Evolutionary conservation across 148 eudicot genomes (phyloP), one percentile per base, ranked within the genome.

Genomic region (Camellia sinensis): DNA sequence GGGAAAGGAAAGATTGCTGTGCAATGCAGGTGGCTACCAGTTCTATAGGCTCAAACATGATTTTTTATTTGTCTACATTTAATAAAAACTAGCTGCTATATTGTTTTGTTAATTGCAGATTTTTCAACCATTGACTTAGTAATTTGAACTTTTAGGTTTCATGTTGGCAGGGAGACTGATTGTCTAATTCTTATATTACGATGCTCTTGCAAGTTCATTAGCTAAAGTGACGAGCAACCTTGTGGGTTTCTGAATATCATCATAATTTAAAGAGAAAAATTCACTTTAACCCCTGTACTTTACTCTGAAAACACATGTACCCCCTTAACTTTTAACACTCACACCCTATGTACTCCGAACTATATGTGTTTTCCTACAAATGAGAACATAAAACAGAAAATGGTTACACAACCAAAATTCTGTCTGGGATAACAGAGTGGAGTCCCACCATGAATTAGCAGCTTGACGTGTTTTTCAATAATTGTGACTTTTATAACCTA

Each of bases 1-100:
- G 99, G 99, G 45, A 96, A 96, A 83, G 99, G 99, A 83, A 96
- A 96, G 86, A 96, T 94, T 89, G 95, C 99, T 84, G 99, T 98
- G 5, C 99, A 96, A 78, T 96, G 99, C 99, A 96, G 99, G 99
- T 94, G 78, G 54, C 13, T 10, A 73, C 29, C 56, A 43, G n/a
- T 71, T 67, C 45, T 74, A 48, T 1, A 37, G 10, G 53, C 45
- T 43, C 61, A 53, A 11, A 45, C 69, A n/a, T 80, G 41, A 78
- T 8, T 11, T 79, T 67, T 74, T 46, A 10, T 14, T 78, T 50
- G 46, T 18, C 57, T 53, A 56, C 46, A 19, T 52, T 14, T 71
- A 15, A 44, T 82, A 19, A 66, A 75, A 53, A 74, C 19, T 40
- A 52, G 48, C 48, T 63, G 57, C 50, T 15, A 48, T 63, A 76